Percentiles rank a stretch among this genome's conserved stretches.
Evolutionary conservation across 768 basidiomycete species (phyloP).

Genomic region (Tulasnella sp.): DNA sequence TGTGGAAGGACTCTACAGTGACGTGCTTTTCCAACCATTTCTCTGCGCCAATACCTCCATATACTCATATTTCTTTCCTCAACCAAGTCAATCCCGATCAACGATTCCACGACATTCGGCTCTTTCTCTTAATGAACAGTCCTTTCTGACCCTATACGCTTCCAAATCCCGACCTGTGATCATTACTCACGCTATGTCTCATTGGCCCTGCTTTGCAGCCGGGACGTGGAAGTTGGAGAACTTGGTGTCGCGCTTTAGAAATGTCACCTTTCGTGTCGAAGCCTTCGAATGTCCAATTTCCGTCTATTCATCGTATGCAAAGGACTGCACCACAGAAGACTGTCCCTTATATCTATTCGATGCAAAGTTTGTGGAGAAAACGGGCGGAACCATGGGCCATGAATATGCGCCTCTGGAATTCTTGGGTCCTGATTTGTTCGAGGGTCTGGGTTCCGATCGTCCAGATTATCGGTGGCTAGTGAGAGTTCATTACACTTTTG

Average conservation of each 20-base stretch:
- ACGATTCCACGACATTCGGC: constrained; percentile 1
- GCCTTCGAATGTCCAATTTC: constrained; percentile 18
- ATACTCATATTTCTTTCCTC: constrained; percentile 6
- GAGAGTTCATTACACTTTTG: not conserved
- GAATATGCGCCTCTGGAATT: constrained; percentile 18
- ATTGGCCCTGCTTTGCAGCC: not conserved
- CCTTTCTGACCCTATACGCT: constrained; percentile 2
- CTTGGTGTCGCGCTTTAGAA: constrained; percentile 18
- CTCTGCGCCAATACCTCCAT: constrained; percentile 9
- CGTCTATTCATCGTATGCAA: constrained; percentile 19
- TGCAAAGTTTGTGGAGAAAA: constrained; percentile 19
- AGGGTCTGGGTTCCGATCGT: constrained; percentile 19
- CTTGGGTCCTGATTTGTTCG: constrained; percentile 22
- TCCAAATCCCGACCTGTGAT: constrained; percentile 4
- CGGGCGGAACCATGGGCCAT: constrained; percentile 16
- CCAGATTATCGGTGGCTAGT: constrained; percentile 24
- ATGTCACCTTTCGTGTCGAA: constrained; percentile 20
- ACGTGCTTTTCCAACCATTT: constrained; percentile 11
- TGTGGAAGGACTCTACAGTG: constrained; percentile 10
- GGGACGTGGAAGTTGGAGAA: constrained; percentile 18
- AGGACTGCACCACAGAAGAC: constrained; percentile 20
- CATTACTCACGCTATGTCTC: not conserved
- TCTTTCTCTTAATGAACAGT: not conserved
- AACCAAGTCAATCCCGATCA: not conserved
- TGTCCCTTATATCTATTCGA: constrained; percentile 24